Evolutionary conservation across 306 rosid genomes (phyloP).

Genomic region (Dryas alaskensis): DNA sequence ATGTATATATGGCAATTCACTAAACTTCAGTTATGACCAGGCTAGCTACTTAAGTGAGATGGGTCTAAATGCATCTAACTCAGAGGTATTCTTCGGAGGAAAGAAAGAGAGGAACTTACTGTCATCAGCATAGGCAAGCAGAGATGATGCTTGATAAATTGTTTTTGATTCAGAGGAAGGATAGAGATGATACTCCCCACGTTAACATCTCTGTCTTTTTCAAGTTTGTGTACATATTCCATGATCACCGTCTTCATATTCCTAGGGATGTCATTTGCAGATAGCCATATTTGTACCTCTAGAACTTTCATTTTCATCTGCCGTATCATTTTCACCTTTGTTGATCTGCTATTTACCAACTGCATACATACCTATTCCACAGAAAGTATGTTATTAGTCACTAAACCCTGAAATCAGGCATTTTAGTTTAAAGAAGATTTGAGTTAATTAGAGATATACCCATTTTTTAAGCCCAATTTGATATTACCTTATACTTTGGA

Average conservation of each 20-base stretch:
- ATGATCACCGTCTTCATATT: not conserved
- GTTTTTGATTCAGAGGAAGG: not conserved
- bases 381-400: not conserved
- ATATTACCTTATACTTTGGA: too few relatives aligned
- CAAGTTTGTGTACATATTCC: not conserved
- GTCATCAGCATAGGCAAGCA: not conserved
- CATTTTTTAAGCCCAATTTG: too few relatives aligned
- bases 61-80: too few relatives aligned
- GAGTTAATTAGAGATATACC: too few relatives aligned
- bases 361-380: not conserved
- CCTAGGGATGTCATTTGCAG: not conserved
- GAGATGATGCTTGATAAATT: not conserved
- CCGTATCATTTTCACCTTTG: not conserved
- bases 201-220: not conserved
- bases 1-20: too few relatives aligned
- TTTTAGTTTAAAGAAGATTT: too few relatives aligned
- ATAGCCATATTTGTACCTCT: conserved; percentile 1
- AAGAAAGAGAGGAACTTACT: not conserved
- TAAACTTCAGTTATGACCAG: too few relatives aligned
- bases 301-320: not conserved
- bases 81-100: too few relatives aligned
- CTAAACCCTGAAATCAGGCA: not conserved
- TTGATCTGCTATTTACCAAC: not conserved
- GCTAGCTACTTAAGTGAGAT: too few relatives aligned
- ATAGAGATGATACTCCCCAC: not conserved